A percentile compares a stretch with the other conserved stretches of the same genome.
Conservation (phyloP, 192 early-diverging fungal species). For the Coemansia umbellata region DNA sequence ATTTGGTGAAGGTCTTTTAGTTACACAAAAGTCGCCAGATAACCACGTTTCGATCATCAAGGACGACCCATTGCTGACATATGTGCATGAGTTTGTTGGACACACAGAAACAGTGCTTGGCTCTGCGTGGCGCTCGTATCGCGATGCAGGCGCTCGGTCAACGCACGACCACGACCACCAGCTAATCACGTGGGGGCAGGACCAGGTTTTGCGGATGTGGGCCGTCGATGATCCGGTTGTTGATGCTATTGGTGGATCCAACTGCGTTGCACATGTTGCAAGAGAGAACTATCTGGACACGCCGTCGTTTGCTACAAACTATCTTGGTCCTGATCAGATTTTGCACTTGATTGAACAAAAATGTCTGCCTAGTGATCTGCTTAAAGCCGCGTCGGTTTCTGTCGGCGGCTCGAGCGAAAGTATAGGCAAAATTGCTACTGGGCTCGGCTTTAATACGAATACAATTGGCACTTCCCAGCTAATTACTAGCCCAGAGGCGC, state of each 20-base stretch:
- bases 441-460: slow-evolving; percentile 1
- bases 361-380: slow-evolving; percentile 17
- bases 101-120: slow-evolving; percentile 31
- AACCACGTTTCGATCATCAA: slow-evolving; percentile 9
- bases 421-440: too few species aligned
- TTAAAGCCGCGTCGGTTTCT: slow-evolving; percentile 9
- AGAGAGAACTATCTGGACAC: background rate
- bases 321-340: slow-evolving; percentile 33
- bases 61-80: slow-evolving; percentile 16
- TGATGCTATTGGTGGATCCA: slow-evolving; percentile 10
- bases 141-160: background rate
- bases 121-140: slow-evolving; percentile 27
- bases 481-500: slow-evolving; percentile 7
- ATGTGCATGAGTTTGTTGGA: slow-evolving; percentile 32
- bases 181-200: slow-evolving; percentile 46
- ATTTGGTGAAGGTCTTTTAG: slow-evolving; percentile 34
- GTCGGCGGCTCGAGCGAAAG: background rate
- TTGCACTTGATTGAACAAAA: slow-evolving; percentile 26
- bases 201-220: slow-evolving; percentile 47
- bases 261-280: background rate
- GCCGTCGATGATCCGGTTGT: slow-evolving; percentile 6
- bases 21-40: slow-evolving; percentile 17
- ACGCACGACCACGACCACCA: slow-evolving; percentile 16
- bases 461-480: slow-evolving; percentile 15
- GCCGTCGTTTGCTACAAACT: slow-evolving; percentile 44